Evolutionary conservation across 208 protist species (phyloP), one percentile per base, ranked within the genome.

Genomic region (Leishmania gerbilli): DNA sequence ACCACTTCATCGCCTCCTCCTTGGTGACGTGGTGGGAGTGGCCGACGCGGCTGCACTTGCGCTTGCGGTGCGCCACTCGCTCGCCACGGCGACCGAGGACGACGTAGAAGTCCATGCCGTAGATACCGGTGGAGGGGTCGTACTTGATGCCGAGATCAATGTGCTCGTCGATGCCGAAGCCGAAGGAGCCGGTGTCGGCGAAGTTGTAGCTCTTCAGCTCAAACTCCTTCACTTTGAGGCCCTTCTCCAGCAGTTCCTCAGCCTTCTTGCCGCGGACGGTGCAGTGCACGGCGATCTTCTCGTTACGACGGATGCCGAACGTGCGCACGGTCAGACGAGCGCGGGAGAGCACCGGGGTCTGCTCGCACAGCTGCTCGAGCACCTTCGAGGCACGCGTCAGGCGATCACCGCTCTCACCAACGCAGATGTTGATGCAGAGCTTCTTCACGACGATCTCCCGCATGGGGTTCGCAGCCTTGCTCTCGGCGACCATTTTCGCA

Each of bases 121-220:
- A 99, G 81, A 99, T 99, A 95, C 99, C 99, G 58, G 98, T 99
- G 80, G 90, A 94, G 84, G 99, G 99, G 89, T 99, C 99, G 96
- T 99, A 99, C 96, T 99, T 99, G 92, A 99, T 98, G 83, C 99
- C 99, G 68, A 99, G 98, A 97, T 99, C 99, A 84, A 99, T 99
- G 98, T 99, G 99, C 95, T 99, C 99, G 82, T 98, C 91, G 90
- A 99, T 99, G 95, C 99, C 99, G 88, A 99, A 99, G 84, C 99
- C 99, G 86, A 99, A 99, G 98, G 98, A 99, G 86, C 99, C 99
- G 62, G 89, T 99, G 77, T 93, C 81, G 79, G 95, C 97, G 95
- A 99, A 99, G 93, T 99, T 99, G 83, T 92, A 94, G 75, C 88
- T 88, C 90, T 95, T 92, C 77, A 99, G 95, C 93, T 99, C 99